These are phyloP conservation scores for Fusarium denticulatum DNA, from an alignment of 2,329 filamentous ascomycete species.

Conservation along the genomic window DNA sequence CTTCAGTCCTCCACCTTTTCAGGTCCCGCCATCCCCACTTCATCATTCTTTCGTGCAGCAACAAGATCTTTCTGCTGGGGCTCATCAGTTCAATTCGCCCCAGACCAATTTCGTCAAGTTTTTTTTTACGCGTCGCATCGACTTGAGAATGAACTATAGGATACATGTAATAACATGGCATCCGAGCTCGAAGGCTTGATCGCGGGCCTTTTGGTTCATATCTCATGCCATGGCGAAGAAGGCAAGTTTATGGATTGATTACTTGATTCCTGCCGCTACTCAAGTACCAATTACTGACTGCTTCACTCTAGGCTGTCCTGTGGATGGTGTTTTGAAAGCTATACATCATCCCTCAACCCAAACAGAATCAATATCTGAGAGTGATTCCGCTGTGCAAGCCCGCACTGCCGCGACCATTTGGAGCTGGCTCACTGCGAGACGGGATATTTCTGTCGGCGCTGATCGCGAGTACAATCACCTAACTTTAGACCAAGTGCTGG, in stretches of 20 bases:
- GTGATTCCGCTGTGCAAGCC: conserved; percentile 33
- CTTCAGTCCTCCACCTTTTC: conserved; percentile 13
- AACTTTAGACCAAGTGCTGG: conserved; percentile 49
- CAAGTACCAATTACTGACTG: conserved; percentile 14
- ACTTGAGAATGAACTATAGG: conserved; percentile 43
- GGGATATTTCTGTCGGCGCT: conserved; percentile 50
- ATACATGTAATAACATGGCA: conserved; percentile 44
- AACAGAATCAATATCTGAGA: conserved; percentile 20
- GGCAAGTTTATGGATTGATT: conserved; percentile 43
- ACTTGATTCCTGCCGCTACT: neutral
- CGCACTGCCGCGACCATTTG: conserved; percentile 48
- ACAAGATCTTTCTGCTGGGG: conserved; percentile 26
- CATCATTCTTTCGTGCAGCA: conserved; percentile 33
- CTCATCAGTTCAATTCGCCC: conserved; percentile 46
- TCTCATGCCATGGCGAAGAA: conserved; percentile 52
- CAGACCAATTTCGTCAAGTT: conserved; percentile 30
- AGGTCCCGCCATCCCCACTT: conserved; percentile 35
- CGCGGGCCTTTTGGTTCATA: conserved; percentile 49
- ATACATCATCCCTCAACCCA: conserved; percentile 43
- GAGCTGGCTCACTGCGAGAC: conserved; percentile 49
- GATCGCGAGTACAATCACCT: conserved; percentile 50
- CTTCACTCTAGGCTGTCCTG: conserved; percentile 44
- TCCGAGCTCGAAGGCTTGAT: conserved; percentile 53
- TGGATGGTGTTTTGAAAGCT: conserved; percentile 46
- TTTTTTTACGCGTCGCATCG: conserved; percentile 29